Base-by-base conservation (phyloP, 768 basidiomycete species). In the Leccinum longicurvipes region DNA sequence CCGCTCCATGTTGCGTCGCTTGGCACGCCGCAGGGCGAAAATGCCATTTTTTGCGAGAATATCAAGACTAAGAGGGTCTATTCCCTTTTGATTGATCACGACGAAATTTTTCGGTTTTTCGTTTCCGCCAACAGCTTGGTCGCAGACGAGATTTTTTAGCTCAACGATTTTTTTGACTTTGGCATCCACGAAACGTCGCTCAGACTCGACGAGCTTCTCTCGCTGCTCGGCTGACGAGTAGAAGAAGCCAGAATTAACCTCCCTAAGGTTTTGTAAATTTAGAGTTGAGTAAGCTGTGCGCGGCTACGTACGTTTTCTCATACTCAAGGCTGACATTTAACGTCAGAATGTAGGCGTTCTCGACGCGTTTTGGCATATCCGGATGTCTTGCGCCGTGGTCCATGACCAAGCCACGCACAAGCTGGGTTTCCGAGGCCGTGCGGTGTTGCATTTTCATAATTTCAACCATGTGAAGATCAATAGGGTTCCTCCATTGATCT, bases 381-480 rank as follows among this genome's bases (percentile, higher is more conserved):
- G 97, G 96, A 75, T 99, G 97, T 61, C 97, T 79, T 54, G 91
- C 92, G 62, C 97, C 96, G 69, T 98, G 96, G 75, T 99, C 97
- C 64, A 99, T 80, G 45, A 99, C 97, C 55, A 99, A 81, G 32
- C 97, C 97, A 63, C 91, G 89, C 65, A 99, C 79, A 36, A 99
- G 84, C 70, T 97, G 91, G 28, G 97, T 99, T 73, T 99, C 97
- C 23, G 93, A 93, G 59, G 97, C 93, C 42, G 89, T 95, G 65
- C 95, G 89, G 76, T 99, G 97, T 73, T 97, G 96, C 97, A 99
- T 99, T 78, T 98, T 98, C 97, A 98, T 98, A 59, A 98, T 87
- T 76, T 99, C 97, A 50, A 99, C 78, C 97, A 99, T 99, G 76
- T 98, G 96, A 54, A 99, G 79, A 77, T 99, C 97, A 68, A 98